Evolutionary conservation across 1,284 basidiomycete species (phyloP), one percentile per base, ranked within the genome.

Genomic region (Fomitopsis betulina): DNA sequence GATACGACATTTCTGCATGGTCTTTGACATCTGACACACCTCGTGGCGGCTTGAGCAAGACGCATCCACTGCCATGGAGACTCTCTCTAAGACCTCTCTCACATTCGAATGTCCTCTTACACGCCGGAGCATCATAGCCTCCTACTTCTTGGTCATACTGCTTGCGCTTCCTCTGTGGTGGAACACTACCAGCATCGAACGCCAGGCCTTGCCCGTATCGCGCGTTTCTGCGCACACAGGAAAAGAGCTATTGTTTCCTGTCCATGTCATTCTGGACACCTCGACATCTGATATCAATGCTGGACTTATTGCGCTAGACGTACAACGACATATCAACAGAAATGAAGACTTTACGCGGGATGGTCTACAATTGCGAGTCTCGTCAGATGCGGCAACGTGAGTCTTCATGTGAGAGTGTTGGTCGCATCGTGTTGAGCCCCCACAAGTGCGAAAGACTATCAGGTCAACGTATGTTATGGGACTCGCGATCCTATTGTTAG

Each of bases 81-180:
- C 35, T 5, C 13, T 19, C 27, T 21, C 23, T n/a, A 42, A 47
- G 5, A 17, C 51, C 32, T 9, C 43, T 17, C 74, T 89, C 21
- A 75, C 78, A 63, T 84, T 82, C 65, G 81, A 89, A 66, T 73
- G 75, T 25, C 67, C 73, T 59, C 64, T 63, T 47, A 74, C 78
- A 57, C 78, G 86, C 54, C 73, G 85, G 63, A 73, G 72, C 49
- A 85, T 92, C 58, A 77, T 93, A 58, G 71, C 79, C 5, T 83
- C 88, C 0, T 96, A 95, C 70, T 93, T 93, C 81, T 60, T 81
- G 32, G 75, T 93, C 35, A 78, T 95, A 23, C 62, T 94, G 23
- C 73, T 91, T 7, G 86, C 87, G 1, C 58, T 93, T 19, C 94
- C 94, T 4, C 79, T 91, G 49, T 97, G 94, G 94, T 96, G 91